These are phyloP conservation scores for Kwoniella newhampshirensis DNA, from an alignment of 768 basidiomycete genomes.

Conservation along the genomic window DNA sequence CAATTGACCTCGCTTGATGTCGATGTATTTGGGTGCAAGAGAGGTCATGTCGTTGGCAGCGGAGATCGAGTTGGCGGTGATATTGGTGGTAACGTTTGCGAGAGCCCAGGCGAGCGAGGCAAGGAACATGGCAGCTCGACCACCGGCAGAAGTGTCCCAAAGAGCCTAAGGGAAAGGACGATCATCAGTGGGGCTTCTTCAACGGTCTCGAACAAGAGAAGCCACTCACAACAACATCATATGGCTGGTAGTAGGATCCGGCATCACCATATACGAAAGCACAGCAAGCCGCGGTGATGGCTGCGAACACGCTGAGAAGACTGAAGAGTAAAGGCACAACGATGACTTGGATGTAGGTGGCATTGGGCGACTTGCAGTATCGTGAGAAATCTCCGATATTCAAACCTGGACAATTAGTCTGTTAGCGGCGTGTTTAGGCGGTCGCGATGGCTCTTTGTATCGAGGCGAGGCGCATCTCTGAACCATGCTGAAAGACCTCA, in stretches of 20 bases:
- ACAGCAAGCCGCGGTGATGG: slow-evolving; percentile 39
- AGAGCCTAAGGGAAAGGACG: slow-evolving; percentile 17
- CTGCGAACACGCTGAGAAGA: slow-evolving; percentile 32
- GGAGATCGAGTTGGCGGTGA: slow-evolving; percentile 39
- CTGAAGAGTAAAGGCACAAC: slow-evolving; percentile 42
- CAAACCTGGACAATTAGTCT: slow-evolving; percentile 14
- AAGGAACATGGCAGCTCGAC: slow-evolving; percentile 37
- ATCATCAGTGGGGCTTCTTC: neutral
- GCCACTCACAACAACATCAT: slow-evolving; percentile 35
- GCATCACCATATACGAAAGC: slow-evolving; percentile 26
- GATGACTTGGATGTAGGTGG: slow-evolving; percentile 35
- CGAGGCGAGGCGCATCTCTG: too few species aligned
- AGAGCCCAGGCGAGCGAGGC: slow-evolving; percentile 36
- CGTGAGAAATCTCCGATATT: slow-evolving; percentile 48
- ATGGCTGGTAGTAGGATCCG: slow-evolving; percentile 36
- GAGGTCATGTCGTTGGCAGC: slow-evolving; percentile 48
- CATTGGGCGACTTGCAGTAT: slow-evolving; percentile 31
- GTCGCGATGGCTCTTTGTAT: too few species aligned
- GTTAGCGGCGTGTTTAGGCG: too few species aligned
- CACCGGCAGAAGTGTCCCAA: slow-evolving; percentile 35
- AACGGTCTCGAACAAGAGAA: neutral
- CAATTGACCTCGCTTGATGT: slow-evolving; percentile 45
- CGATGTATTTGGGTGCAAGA: slow-evolving; percentile 44
- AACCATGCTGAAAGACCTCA: too few species aligned
- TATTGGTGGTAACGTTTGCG: slow-evolving; percentile 44